Base-by-base conservation (phyloP, 2,329 filamentous ascomycete genomes). In the Pyrenochaeta sp. region DNA sequence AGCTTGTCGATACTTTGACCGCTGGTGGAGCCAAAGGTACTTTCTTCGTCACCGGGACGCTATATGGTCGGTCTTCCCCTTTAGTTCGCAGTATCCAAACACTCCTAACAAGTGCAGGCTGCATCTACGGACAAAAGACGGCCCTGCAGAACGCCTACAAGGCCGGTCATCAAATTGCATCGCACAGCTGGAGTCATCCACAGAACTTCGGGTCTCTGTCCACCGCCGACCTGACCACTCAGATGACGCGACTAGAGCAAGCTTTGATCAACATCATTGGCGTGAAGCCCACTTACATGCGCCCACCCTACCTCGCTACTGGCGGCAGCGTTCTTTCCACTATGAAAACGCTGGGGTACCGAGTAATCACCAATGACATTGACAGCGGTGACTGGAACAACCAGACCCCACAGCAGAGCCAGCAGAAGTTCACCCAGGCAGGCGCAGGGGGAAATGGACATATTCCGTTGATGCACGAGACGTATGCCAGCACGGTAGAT, bases 261-360 rank as follows among this genome's bases (percentile, higher is more conserved):
- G 72, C 72, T 2, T 60, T 74, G 30, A 58, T 69, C 51, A 74
- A 72, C 61, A 74, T 75, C 51, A 73, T 74, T 46, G 72, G 72
- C 51, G 62, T 66, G 15, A 72, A 72, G 51, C 72, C 72, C 2
- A 75, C 72, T 0, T 75, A 75, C 60, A 74, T 74, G 72, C 72
- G 72, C 0, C 72, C 72, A 1, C 72, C 72, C 0, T 74, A 75
- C 50, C 70, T 74, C 40, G 69, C 70, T 11, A 73, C 71, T 0
- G 64, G 68, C 41, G 68, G 67, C 32, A 68, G 45, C 41, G 69
- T 73, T n/a, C 61, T 72, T 4, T 55, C 65, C 5, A 70, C 65
- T 21, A 72, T 74, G 69, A 64, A 66, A 48, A 72, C 56, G 3
- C 58, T 75, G 7, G 72, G 72, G 31, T 75, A 75, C 59, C 57